Conservation (phyloP, 108 stramenopile species). For the Cylindrotheca fusiformis region DNA sequence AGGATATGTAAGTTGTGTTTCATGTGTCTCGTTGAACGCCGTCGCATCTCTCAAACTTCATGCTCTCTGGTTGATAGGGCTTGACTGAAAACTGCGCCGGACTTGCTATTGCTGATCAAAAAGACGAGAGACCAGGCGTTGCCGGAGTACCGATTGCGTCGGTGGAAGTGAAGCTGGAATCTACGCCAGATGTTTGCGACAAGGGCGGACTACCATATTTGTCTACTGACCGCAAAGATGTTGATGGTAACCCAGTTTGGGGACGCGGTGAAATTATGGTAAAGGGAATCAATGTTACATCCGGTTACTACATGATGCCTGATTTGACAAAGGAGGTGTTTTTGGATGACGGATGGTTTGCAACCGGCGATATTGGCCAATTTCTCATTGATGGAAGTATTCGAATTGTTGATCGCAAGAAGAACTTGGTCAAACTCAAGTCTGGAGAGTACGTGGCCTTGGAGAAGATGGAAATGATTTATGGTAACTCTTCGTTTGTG, state of each 20-base stretch:
- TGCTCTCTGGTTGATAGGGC: slow-evolving; percentile 18
- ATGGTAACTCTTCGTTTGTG: slow-evolving; percentile 69
- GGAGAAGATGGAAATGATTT: slow-evolving; percentile 84
- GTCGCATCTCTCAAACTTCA: not conserved
- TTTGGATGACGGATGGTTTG: slow-evolving; percentile 78
- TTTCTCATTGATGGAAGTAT: slow-evolving; percentile 79
- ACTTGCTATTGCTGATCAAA: slow-evolving; percentile 63
- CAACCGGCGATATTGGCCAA: slow-evolving; percentile 90
- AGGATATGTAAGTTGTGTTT: slow-evolving; percentile 53
- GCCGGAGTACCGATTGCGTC: slow-evolving; percentile 73
- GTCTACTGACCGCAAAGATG: slow-evolving; percentile 61
- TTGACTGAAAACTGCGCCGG: slow-evolving; percentile 87
- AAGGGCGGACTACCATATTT: slow-evolving; percentile 75
- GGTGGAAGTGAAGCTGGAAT: slow-evolving; percentile 73
- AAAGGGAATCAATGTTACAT: slow-evolving; percentile 59
- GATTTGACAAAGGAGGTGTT: slow-evolving; percentile 82
- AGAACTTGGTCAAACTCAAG: slow-evolving; percentile 94
- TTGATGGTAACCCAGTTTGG: slow-evolving; percentile 64
- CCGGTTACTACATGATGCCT: slow-evolving; percentile 85
- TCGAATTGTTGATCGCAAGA: slow-evolving; percentile 87
- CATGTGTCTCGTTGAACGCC: not conserved
- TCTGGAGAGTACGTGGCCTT: slow-evolving; percentile 92
- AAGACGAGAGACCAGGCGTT: slow-evolving; percentile 68
- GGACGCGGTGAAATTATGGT: slow-evolving; percentile 81
- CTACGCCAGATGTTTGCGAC: slow-evolving; percentile 80